Evolutionary conservation across 2,329 filamentous ascomycete genomes (phyloP).

Genomic region (Phialophora verrucosa): DNA sequence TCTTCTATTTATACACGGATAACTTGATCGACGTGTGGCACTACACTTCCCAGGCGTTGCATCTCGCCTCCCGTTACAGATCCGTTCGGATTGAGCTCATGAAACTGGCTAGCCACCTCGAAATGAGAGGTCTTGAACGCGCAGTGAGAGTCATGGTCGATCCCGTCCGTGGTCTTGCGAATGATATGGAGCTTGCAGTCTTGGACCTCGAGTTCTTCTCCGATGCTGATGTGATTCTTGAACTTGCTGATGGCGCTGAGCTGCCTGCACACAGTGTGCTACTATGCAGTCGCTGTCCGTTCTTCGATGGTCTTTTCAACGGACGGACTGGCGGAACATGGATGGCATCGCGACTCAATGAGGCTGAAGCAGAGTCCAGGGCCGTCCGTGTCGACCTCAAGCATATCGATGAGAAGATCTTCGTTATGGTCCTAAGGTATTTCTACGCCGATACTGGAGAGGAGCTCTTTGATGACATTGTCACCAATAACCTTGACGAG

Average conservation of each 20-base stretch:
- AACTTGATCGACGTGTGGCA: slow-evolving; percentile 85
- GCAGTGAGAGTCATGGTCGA: slow-evolving; percentile 76
- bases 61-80: slow-evolving; percentile 74
- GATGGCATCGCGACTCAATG: slow-evolving; percentile 72
- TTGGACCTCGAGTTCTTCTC: slow-evolving; percentile 73
- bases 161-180: slow-evolving; percentile 67
- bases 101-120: slow-evolving; percentile 75
- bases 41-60: slow-evolving; percentile 68
- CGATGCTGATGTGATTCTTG: slow-evolving; percentile 77
- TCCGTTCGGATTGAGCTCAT: slow-evolving; percentile 85
- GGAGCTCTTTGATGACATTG: slow-evolving; percentile 79
- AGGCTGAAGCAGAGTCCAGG: slow-evolving; percentile 51
- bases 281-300: slow-evolving; percentile 83
- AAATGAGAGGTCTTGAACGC: slow-evolving; percentile 73
- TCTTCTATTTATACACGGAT: slow-evolving; percentile 82
- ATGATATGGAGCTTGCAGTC: slow-evolving; percentile 74
- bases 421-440: slow-evolving; percentile 77
- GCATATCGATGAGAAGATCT: slow-evolving; percentile 75
- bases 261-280: slow-evolving; percentile 77
- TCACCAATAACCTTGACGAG: slow-evolving; percentile 74
- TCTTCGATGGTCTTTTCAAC: slow-evolving; percentile 87
- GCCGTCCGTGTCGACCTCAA: slow-evolving; percentile 76
- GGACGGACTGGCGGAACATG: slow-evolving; percentile 86
- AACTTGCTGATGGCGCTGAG: slow-evolving; percentile 74
- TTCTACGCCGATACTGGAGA: slow-evolving; percentile 83